Evolutionary conservation across 2,329 filamentous ascomycete species (phyloP), one percentile per base, ranked within the genome.

Genomic region (Chaetothyriales sp.): DNA sequence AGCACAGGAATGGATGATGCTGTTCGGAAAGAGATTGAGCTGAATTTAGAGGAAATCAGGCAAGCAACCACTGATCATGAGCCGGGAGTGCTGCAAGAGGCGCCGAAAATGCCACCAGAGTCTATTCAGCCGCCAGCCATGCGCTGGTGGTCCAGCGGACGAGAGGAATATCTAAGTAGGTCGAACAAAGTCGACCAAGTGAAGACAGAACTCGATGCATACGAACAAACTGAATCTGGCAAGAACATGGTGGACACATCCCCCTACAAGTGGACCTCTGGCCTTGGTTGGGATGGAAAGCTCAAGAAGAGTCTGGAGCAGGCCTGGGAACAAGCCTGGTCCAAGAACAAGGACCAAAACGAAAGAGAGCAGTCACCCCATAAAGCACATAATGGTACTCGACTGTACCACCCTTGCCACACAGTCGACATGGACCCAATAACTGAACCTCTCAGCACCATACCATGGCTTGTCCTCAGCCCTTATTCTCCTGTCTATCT

Each of bases 401-500:
- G 46, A 10, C 12, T 20, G 12, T 18, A 43, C 10, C 22, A 20
- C 36, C 32, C 15, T 43, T 12, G 32, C 32, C 32, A 39, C 32
- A 39, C 32, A 39, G 2, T 39, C 8, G 42, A 50, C 5, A 53
- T 59, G 42, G 63, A 65, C 48, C 60, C 63, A 51, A 62, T 66
- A 19, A 56, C 60, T 48, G 55, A 65, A 18, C 63, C 65, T 18
- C 66, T 68, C 26, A 57, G 66, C 50, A 63, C 63, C 3, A 58
- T 64, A 8, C 57, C 64, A 2, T 73, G 71, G 55, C 59, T 73
- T n/a, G 58, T 70, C 54, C 66, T 68, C 43, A 75, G 68, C 54
- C 66, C 69, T 0, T 80, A 80, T 61, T 80, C 77, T 1, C 77
- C 76, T 0, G 60, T 74, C n/a, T 57, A 55, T 36, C 54, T 57